Conservation (phyloP, 2,329 filamentous ascomycete genomes). For the Plenodomus lindquistii region DNA sequence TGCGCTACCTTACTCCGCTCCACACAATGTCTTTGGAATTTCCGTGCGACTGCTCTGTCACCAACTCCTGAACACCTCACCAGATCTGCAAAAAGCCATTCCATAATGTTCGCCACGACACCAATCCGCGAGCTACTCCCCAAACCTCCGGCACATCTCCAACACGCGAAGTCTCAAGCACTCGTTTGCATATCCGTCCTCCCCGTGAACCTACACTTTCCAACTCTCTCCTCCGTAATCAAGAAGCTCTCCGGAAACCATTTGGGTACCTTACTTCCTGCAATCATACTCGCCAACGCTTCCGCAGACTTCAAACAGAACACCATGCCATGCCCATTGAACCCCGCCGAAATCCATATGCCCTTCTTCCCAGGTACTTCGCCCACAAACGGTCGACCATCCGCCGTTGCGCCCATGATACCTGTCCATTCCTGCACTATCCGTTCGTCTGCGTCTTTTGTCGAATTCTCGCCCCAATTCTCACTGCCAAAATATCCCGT, state of each 20-base stretch:
- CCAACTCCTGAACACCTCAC: no score
- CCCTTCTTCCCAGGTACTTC: conserved; percentile 48
- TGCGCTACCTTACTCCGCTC: no score
- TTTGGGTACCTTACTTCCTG: conserved; percentile 35
- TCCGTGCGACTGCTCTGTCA: no score
- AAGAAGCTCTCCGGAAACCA: conserved; percentile 62
- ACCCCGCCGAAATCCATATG: conserved; percentile 62
- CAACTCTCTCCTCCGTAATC: conserved; percentile 52
- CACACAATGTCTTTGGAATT: no score
- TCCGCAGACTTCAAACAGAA: conserved; percentile 63
- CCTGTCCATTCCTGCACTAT: conserved; percentile 51
- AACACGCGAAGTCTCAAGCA: no score
- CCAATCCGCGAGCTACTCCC: neutral
- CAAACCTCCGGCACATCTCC: neutral
- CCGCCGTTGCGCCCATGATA: conserved; percentile 58
- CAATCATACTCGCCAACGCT: conserved; percentile 61
- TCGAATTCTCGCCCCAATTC: conserved; percentile 41
- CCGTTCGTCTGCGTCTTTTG: conserved; percentile 19
- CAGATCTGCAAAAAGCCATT: no score
- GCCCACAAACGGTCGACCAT: conserved; percentile 55
- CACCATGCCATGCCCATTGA: conserved; percentile 70
- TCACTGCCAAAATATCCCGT: conserved; percentile 56
- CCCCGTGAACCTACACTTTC: conserved; percentile 25
- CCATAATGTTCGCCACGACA: neutral
- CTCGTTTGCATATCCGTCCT: conserved; percentile 26